Evolutionary conservation across 2,329 filamentous ascomycete species (phyloP), one percentile per base, ranked within the genome.

Genomic region (Pyricularia pennisetigena): DNA sequence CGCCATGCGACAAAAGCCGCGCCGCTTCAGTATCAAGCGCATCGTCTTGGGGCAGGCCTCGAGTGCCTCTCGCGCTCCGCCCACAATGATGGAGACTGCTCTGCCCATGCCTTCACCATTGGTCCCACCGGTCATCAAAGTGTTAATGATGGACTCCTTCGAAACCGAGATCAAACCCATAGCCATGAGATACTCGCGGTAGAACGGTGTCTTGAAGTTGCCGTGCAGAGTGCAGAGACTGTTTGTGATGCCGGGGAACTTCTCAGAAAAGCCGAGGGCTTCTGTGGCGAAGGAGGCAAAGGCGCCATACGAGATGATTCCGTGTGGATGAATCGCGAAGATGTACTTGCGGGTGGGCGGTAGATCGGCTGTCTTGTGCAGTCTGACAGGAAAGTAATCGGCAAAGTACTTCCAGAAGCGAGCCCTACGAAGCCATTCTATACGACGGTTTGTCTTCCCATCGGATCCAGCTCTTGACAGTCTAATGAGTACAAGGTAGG

Each of bases 291-390:
- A 98, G 5, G 94, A 91, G 5, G 89, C 92, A 80, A 94, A 97
- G 0, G 94, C 94, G n/a, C 94, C 95, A 74, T 97, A 93, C 5
- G 91, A 95, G 74, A 99, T 97, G 78, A 99, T 98, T 28, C 95
- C 72, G 76, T 99, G 95, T 0, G 95, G 95, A 74, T 98, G 95
- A 78, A 98, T 98, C 63, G 94, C 94, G 74, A 99, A 93, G 71
- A 99, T 93, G 80, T 98, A 99, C 79, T 97, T 97, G 71, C 93
- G 85, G 1, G 90, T 93, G 0, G 93, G 86, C 26, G 91, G 86
- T 7, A 99, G 86, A 68, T 90, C 85, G 72, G 90, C 86, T 4
- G 92, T 95, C 72, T 95, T 92, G 80, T 98, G 93, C 57, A 99
- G 84, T 68, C 86, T 86, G 65, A 93, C 92, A 4, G 95, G 95